A percentile compares a stretch with the other conserved stretches of the same genome.
These are phyloP conservation scores for Xanthoconium stramineum DNA, from an alignment of 768 basidiomycete species.

Conservation along the genomic window DNA sequence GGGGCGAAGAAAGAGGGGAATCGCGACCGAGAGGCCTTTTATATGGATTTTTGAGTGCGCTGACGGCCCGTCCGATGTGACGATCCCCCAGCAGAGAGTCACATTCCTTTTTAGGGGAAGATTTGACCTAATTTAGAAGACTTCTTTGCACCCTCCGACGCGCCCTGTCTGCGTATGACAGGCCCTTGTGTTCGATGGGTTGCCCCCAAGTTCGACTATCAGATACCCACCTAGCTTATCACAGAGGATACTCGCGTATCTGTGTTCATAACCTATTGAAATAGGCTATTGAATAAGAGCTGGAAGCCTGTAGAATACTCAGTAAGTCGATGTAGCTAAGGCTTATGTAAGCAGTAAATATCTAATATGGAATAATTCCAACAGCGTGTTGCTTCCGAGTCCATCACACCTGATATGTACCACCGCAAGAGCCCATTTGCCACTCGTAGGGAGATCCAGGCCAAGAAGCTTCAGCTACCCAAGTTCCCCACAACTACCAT, in stretches of 20 bases:
- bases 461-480: slow-evolving; percentile 84
- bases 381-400: slow-evolving; percentile 91
- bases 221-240: slow-evolving; percentile 15
- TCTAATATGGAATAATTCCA: too few relatives aligned
- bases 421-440: slow-evolving; percentile 89
- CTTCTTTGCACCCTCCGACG: slow-evolving; percentile 29
- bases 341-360: too few relatives aligned
- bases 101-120: slow-evolving; percentile 32
- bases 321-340: too few relatives aligned
- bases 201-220: slow-evolving; percentile 23
- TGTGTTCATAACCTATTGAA: too few relatives aligned
- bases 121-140: slow-evolving; percentile 28
- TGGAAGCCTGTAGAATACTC: too few relatives aligned
- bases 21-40: slow-evolving; percentile 24
- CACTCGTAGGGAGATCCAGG: slow-evolving; percentile 82
- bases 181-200: slow-evolving; percentile 19
- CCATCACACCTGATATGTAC: slow-evolving; percentile 82
- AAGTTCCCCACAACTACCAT: slow-evolving; percentile 99
- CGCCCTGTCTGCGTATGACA: slow-evolving; percentile 26
- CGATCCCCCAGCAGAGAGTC: slow-evolving; percentile 28
- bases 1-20: slow-evolving; percentile 38
- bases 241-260: neutral
- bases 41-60: slow-evolving; percentile 32
- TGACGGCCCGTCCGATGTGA: slow-evolving; percentile 26
- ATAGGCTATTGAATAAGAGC: too few relatives aligned